Base-by-base conservation (phyloP, 2,329 filamentous ascomycete genomes). In the Stemphylium beticola region DNA sequence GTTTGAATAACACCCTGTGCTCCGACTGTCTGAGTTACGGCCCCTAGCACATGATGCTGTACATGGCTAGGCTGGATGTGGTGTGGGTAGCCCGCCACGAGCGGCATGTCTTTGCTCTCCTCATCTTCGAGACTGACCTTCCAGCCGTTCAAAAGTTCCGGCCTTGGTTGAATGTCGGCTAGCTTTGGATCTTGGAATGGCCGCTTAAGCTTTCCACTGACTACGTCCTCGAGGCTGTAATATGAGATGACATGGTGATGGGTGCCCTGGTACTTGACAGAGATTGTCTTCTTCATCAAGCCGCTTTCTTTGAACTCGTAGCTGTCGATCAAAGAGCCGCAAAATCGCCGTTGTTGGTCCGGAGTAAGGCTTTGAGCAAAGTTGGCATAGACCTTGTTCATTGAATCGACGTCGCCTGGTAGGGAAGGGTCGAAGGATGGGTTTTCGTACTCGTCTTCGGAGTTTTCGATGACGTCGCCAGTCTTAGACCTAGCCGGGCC, bases 221-320 rank as follows among this genome's bases (percentile, higher is more conserved):
- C 82, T n/a, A 92, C 89, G 69, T 96, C 92, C 5, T 91, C 86
- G 10, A 93, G 82, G 38, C 81, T 91, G 78, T 96, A 96, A 73
- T 97, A 97, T 14, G 89, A 93, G 36, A 96, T 92, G 46, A 97
- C 78, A 67, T 96, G 92, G 68, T 96, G 92, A 2, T 86, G 87
- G 2, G 92, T 84, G 2, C 89, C 89, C 22, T 88, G 83, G 45
- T 89, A 86, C 2, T 84, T 86, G 34, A 96, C 85, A 65, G 89
- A 93, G 75, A 96, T 92, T 0, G 92, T 96, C 80, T 96, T 96
- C 82, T 97, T 97, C 59, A 96, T 85, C 36, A 97, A 77, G 0
- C 93, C 92, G 1, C 86, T 84, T 12, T 86, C 81, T 68, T 95
- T 95, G 82, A 96, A 96, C 29, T 87, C 86, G 66, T 96, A 96